Percentiles rank a stretch among this genome's conserved stretches.
Evolutionary conservation across 495 filamentous ascomycete species (phyloP).

Genomic region (Oidiodendron maius): DNA sequence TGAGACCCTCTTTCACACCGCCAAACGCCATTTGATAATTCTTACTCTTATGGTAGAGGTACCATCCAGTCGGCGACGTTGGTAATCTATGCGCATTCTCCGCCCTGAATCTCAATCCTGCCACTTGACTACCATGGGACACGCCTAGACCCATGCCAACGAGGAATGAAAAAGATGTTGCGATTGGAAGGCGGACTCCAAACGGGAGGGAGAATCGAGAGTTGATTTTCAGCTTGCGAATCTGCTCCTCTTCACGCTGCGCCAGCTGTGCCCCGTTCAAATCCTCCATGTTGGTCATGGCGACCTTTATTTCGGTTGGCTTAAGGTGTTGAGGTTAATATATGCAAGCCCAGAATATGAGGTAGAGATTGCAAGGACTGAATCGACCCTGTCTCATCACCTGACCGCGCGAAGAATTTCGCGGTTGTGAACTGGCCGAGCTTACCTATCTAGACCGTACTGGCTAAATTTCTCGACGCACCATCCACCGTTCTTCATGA

Average conservation of each 20-base stretch:
- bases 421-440: too few relatives aligned
- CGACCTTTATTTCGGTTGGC: constrained; percentile 5
- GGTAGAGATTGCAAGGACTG: neutral
- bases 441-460: too few relatives aligned
- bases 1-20: constrained; percentile 68
- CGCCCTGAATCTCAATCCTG: constrained; percentile 79
- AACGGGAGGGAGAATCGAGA: constrained; percentile 62
- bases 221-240: constrained; percentile 25
- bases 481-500: too few relatives aligned
- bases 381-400: neutral
- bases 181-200: constrained; percentile 57
- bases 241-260: constrained; percentile 24
- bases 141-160: constrained; percentile 65
- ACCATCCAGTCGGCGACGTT: constrained; percentile 78
- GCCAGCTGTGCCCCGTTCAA: neutral
- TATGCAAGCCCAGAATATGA: too few relatives aligned
- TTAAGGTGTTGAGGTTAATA: constrained; percentile 4
- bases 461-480: too few relatives aligned
- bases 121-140: constrained; percentile 63
- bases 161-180: constrained; percentile 50
- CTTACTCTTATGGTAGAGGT: constrained; percentile 95
- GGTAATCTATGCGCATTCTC: constrained; percentile 93
- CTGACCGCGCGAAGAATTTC: neutral
- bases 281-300: constrained; percentile 14
- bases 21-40: constrained; percentile 78